Evolutionary conservation across 495 filamentous ascomycete genomes (phyloP).

Genomic region (Parathielavia hyrcaniae): DNA sequence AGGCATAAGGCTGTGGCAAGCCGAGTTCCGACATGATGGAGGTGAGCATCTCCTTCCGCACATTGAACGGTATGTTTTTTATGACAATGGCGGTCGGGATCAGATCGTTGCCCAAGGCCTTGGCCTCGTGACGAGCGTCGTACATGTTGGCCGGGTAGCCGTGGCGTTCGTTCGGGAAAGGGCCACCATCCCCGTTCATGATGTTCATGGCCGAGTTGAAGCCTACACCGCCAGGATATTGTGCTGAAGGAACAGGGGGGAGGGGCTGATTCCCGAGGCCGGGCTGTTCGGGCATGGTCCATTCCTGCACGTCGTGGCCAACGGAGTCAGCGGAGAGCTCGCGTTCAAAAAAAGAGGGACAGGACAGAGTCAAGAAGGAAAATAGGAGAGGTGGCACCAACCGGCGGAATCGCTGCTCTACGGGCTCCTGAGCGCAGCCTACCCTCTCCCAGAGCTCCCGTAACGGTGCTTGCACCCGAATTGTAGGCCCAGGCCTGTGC

Average conservation of each 20-base stretch:
- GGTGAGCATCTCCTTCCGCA: slow-evolving; percentile 93
- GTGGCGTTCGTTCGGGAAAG: slow-evolving; percentile 28
- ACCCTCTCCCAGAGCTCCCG: slow-evolving; percentile 44
- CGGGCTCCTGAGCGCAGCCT: slow-evolving; percentile 41
- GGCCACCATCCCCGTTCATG: slow-evolving; percentile 27
- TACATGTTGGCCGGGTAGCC: slow-evolving; percentile 30
- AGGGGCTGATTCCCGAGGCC: slow-evolving; percentile 36
- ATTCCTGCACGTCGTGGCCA: slow-evolving; percentile 33
- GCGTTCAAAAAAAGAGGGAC: background rate
- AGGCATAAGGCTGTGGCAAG: slow-evolving; percentile 90
- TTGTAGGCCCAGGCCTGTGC: slow-evolving; percentile 49
- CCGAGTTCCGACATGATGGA: slow-evolving; percentile 86
- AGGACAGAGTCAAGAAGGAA: slow-evolving; percentile 3
- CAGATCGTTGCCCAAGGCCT: slow-evolving; percentile 54
- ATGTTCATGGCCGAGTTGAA: slow-evolving; percentile 28
- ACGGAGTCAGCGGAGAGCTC: slow-evolving; percentile 7
- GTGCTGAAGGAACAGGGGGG: slow-evolving; percentile 34
- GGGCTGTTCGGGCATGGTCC: slow-evolving; percentile 43
- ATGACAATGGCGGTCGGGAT: slow-evolving; percentile 98
- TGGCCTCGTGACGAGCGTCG: slow-evolving; percentile 33
- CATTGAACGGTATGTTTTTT: slow-evolving; percentile 98
- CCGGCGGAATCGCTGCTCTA: slow-evolving; percentile 43
- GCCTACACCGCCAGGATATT: slow-evolving; percentile 23
- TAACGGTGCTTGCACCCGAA: slow-evolving; percentile 41
- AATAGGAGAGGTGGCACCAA: slow-evolving; percentile 32